phyloP scores from a whole-genome alignment of 2,329 filamentous ascomycete species.

The Fusarium lyarnte region DNA sequence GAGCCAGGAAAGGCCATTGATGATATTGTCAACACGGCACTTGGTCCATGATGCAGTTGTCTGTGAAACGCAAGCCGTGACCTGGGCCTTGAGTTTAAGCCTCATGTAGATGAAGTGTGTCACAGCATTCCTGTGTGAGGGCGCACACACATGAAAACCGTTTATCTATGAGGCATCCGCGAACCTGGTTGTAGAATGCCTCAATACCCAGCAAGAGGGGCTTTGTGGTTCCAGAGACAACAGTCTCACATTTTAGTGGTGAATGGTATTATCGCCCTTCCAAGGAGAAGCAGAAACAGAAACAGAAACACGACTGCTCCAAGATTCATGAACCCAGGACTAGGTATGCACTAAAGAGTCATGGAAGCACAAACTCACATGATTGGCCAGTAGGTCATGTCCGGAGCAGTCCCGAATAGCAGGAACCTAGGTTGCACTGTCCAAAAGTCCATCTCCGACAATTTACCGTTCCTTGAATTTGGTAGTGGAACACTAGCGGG shows the following conservation, averaged over 20 bases:
- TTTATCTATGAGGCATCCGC: constrained; percentile 7
- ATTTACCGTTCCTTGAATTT: constrained; percentile 21
- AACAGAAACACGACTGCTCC: constrained; percentile 7
- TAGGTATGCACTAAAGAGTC: constrained; percentile 14
- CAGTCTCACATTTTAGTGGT: constrained; percentile 1
- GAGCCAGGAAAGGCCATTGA: not conserved
- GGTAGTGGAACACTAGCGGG: constrained; percentile 14
- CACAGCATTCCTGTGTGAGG: constrained; percentile 18
- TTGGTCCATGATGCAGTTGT: constrained; percentile 7
- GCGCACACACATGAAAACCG: constrained; percentile 5
- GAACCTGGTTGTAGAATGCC: constrained; percentile 11
- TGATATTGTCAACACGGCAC: constrained; percentile 3
- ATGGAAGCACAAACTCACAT: not conserved
- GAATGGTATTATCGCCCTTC: not conserved
- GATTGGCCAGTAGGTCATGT: not conserved
- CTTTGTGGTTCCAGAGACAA: constrained; percentile 1
- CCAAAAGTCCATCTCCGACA: constrained; percentile 24
- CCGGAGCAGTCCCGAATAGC: constrained; percentile 28
- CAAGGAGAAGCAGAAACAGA: constrained; percentile 6
- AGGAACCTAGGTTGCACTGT: constrained; percentile 24
- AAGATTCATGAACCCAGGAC: constrained; percentile 19
- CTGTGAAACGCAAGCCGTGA: constrained; percentile 13
- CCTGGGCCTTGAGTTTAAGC: constrained; percentile 21
- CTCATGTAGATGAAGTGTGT: constrained; percentile 15
- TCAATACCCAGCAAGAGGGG: not conserved